A percentile compares a stretch with the other conserved stretches of the same genome.
Conservation (phyloP, 202 grass and related monocot species). For the Tripidium arundinaceum region DNA sequence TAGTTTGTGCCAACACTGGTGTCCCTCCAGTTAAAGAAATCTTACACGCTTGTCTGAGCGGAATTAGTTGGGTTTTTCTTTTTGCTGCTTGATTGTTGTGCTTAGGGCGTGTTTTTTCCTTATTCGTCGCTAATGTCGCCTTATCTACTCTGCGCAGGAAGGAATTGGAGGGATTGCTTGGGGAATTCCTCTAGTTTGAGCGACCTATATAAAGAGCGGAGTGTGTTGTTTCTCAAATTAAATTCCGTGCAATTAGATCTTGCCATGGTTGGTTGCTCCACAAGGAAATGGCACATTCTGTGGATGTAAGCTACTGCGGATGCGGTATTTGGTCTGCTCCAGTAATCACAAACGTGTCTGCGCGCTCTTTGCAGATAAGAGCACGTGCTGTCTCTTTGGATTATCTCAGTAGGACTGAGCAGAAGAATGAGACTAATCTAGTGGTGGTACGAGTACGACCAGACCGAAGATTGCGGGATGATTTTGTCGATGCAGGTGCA, state of each 20-base stretch:
- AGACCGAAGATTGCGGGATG: background rate
- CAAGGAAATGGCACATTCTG: constrained; percentile 20
- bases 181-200: background rate
- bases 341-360: background rate
- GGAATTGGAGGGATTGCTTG: too few species aligned
- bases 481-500: constrained; percentile 3
- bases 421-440: constrained; percentile 28
- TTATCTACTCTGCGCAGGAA: background rate
- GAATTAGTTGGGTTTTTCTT: background rate
- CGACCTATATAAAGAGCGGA: background rate
- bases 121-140: background rate
- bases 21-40: background rate
- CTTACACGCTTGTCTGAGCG: background rate
- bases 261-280: constrained; percentile 20
- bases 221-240: background rate
- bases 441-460: constrained; percentile 26
- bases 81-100: background rate
- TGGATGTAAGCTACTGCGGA: background rate
- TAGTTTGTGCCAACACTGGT: background rate
- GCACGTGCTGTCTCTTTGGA: constrained; percentile 25
- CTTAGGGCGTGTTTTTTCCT: background rate
- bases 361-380: constrained; percentile 11
- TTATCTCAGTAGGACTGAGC: constrained; percentile 25
- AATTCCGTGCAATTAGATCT: background rate
- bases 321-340: constrained; percentile 32